These are phyloP conservation scores for Dendrobium officinale DNA, from an alignment of 106 monocot species.

Conservation along the genomic window DNA sequence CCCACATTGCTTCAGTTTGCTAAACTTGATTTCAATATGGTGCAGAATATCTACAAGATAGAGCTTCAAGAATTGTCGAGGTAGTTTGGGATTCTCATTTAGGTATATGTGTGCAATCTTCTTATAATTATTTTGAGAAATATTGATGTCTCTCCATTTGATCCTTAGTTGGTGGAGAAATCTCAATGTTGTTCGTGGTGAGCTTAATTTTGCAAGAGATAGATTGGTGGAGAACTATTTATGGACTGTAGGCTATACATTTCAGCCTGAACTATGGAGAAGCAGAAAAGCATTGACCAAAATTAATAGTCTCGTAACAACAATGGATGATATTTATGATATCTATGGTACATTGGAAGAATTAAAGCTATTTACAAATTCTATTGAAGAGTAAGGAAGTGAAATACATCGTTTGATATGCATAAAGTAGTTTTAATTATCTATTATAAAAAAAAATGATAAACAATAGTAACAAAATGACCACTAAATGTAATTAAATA, in stretches of 20 bases:
- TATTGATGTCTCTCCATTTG: background rate
- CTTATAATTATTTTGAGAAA: background rate
- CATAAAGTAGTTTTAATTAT: no score
- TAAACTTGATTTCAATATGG: slow-evolving; percentile 47
- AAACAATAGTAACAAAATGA: no score
- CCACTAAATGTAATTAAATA: no score
- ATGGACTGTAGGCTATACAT: slow-evolving; percentile 13
- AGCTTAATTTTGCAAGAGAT: slow-evolving; percentile 37
- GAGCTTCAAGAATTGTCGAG: slow-evolving; percentile 30
- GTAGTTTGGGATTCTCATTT: slow-evolving; percentile 6
- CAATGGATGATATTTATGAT: slow-evolving; percentile 60
- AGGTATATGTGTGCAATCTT: background rate
- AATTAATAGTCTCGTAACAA: slow-evolving; percentile 15
- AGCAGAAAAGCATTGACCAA: slow-evolving; percentile 16
- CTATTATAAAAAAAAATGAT: no score
- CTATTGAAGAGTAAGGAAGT: slow-evolving; percentile 29
- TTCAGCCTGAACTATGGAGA: slow-evolving; percentile 9
- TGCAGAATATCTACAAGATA: slow-evolving; percentile 25
- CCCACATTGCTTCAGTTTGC: slow-evolving; percentile 34
- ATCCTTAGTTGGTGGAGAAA: slow-evolving; percentile 52
- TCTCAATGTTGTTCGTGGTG: slow-evolving; percentile 13
- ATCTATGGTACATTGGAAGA: slow-evolving; percentile 52
- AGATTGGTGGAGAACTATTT: slow-evolving; percentile 39
- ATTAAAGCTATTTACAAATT: slow-evolving; percentile 41
- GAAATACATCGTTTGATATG: background rate